These are phyloP conservation scores for Kingdonia uniflora DNA, from an alignment of 164 flowering plant genomes.

Conservation along the genomic window DNA sequence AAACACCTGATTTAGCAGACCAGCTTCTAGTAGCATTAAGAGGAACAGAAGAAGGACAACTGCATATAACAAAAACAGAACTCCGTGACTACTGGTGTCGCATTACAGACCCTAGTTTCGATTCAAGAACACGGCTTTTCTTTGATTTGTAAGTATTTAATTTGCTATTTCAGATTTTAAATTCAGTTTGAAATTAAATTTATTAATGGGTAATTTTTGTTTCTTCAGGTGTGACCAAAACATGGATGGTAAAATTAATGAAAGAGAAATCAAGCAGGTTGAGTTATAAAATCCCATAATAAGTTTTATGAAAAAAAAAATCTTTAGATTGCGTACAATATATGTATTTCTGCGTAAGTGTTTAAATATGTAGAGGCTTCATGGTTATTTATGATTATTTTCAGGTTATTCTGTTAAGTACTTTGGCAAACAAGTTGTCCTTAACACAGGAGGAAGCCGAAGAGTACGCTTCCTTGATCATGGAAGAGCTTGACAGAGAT, in stretches of 20 bases:
- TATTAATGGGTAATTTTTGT: background rate
- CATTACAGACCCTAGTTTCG: constrained; percentile 16
- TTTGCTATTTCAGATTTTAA: too few relatives aligned
- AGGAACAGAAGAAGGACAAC: constrained; percentile 13
- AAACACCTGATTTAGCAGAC: constrained; percentile 26
- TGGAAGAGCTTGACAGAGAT: constrained; percentile 31
- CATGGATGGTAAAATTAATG: constrained; percentile 29
- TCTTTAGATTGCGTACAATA: too few relatives aligned
- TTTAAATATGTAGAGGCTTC: background rate
- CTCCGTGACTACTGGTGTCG: constrained; percentile 23
- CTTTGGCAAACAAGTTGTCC: constrained; percentile 30
- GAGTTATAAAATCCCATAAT: background rate
- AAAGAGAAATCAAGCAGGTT: constrained; percentile 34
- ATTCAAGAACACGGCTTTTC: constrained; percentile 20
- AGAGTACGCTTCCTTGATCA: constrained; percentile 28
- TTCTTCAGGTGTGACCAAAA: constrained; percentile 27
- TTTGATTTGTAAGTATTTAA: constrained; percentile 30
- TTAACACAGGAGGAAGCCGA: constrained; percentile 30
- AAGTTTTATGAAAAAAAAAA: background rate
- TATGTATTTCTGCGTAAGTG: too few relatives aligned
- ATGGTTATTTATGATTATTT: constrained; percentile 2
- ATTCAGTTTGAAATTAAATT: too few relatives aligned
- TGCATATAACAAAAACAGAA: constrained; percentile 22
- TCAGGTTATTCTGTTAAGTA: constrained; percentile 31
- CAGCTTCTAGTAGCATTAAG: constrained; percentile 28